phyloP scores from a whole-genome alignment of 306 rosid genomes.

The Dryas octopetala region DNA sequence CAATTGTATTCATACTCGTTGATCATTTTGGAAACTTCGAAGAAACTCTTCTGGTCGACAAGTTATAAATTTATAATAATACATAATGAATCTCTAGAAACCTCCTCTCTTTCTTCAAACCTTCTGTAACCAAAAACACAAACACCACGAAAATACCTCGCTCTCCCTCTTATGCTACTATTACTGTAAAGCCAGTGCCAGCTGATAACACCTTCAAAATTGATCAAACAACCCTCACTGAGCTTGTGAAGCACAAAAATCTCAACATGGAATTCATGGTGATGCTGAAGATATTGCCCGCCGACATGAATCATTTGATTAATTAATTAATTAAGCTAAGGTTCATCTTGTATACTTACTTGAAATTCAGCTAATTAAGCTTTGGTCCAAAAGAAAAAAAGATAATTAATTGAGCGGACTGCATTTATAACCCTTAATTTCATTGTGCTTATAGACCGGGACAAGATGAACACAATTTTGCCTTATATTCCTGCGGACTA shows the following conservation, averaged over 20 bases:
- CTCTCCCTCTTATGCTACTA: conserved; percentile 20
- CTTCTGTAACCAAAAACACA: background rate
- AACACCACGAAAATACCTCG: background rate
- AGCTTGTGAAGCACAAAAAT: conserved; percentile 41
- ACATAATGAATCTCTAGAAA: conserved; percentile 36
- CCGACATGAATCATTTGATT: conserved; percentile 33
- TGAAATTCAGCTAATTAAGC: no score
- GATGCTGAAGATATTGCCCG: conserved; percentile 7
- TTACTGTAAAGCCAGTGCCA: background rate
- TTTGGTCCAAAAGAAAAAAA: no score
- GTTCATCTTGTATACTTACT: no score
- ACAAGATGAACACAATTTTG: no score
- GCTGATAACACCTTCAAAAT: conserved; percentile 3
- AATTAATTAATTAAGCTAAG: background rate
- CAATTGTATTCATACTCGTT: no score
- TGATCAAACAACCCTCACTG: conserved; percentile 20
- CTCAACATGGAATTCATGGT: conserved; percentile 29
- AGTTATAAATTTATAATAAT: no score
- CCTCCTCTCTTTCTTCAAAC: background rate
- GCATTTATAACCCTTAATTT: no score
- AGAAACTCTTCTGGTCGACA: no score
- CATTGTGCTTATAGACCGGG: no score
- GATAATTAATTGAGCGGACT: no score
- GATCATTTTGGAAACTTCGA: no score
- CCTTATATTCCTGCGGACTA: no score